These are phyloP conservation scores for Thuidium tamariscinum DNA, from an alignment of 225 moss, liverwort and hornwort species.

Conservation along the genomic window DNA sequence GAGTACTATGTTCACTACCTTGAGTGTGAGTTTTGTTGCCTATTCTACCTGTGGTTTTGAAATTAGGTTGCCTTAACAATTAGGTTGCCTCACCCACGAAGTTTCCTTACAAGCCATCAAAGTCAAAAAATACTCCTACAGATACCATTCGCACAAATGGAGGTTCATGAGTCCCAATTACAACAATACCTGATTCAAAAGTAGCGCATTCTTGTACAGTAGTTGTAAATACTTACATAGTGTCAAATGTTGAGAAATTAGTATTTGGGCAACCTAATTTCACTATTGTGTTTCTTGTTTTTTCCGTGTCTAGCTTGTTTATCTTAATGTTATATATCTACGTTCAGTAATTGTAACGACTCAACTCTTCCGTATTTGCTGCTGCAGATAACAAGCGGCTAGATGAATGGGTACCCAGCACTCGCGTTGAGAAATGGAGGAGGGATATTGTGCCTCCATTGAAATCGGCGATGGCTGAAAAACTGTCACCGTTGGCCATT, in stretches of 20 bases:
- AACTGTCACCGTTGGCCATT: constrained; percentile 65
- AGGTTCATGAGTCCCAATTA: neutral
- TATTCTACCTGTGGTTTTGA: neutral
- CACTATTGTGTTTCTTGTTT: neutral
- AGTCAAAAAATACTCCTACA: neutral
- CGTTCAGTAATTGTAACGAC: neutral
- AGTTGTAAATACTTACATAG: neutral
- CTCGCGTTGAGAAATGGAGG: constrained; percentile 79
- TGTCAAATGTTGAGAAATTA: neutral
- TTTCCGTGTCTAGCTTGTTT: neutral
- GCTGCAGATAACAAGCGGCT: constrained; percentile 82
- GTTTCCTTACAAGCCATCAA: neutral
- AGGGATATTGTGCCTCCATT: constrained; percentile 74
- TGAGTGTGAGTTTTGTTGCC: constrained; percentile 61
- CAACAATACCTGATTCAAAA: neutral
- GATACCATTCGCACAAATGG: neutral
- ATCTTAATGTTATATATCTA: neutral
- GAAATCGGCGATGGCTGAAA: constrained; percentile 69
- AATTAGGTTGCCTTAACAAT: neutral
- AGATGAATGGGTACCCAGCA: constrained; percentile 87
- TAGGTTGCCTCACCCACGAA: neutral
- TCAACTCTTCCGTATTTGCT: neutral
- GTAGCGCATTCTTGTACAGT: neutral
- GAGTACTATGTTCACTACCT: constrained; percentile 95
- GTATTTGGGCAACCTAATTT: neutral